Percentiles rank a stretch among this genome's conserved stretches.
phyloP scores from a whole-genome alignment of 1,284 basidiomycete species.

The Pholiota adiposa region DNA sequence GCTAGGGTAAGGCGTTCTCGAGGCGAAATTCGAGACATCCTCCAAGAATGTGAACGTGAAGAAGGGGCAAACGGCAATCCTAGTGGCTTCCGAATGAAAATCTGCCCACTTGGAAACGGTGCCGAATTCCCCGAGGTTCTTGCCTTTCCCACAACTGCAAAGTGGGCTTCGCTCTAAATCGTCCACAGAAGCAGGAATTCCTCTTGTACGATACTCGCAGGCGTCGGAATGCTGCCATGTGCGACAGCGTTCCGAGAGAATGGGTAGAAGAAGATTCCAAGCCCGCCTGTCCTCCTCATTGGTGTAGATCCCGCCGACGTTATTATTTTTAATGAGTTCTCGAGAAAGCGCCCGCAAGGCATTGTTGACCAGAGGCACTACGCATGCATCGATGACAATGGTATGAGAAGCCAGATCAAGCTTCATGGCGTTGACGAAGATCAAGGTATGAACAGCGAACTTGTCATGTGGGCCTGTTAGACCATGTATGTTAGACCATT shows the following conservation, averaged over 20 bases:
- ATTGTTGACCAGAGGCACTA: neutral
- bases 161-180: constrained; percentile 36
- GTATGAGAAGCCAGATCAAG: constrained; percentile 50
- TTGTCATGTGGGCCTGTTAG: constrained; percentile 33
- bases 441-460: constrained; percentile 34
- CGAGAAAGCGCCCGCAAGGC: no score
- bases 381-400: constrained; percentile 41
- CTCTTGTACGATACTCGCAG: constrained; percentile 47
- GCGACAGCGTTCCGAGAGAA: constrained; percentile 54
- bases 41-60: constrained; percentile 52
- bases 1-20: constrained; percentile 6
- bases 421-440: constrained; percentile 46
- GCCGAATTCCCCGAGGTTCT: constrained; percentile 37
- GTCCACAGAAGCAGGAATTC: constrained; percentile 38
- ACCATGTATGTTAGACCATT: constrained; percentile 28
- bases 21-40: constrained; percentile 3
- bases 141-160: constrained; percentile 53
- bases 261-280: constrained; percentile 53
- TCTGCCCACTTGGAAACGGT: constrained; percentile 34
- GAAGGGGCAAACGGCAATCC: constrained; percentile 51
- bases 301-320: constrained; percentile 13
- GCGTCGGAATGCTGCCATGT: constrained; percentile 48
- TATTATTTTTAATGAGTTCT: no score
- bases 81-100: constrained; percentile 44
- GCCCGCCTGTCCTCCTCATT: constrained; percentile 34